Conservation (phyloP, 306 rosid genomes). For the Quercus wislizeni region DNA sequence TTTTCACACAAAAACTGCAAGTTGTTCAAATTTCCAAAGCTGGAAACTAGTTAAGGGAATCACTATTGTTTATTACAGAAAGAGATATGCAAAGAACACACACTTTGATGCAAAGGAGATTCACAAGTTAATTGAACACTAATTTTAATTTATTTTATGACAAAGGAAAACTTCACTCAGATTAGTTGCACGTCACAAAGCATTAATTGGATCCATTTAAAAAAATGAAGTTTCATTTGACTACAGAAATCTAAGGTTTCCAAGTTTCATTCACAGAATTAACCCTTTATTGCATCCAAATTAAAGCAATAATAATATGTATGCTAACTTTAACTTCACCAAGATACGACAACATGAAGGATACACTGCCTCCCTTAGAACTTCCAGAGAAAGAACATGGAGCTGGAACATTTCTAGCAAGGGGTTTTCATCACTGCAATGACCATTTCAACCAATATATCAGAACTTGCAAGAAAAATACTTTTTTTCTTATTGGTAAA, state of each 20-base stretch:
- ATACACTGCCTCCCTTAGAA: slow-evolving; percentile 96
- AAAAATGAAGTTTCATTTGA: background rate
- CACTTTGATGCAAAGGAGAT: slow-evolving; percentile 12
- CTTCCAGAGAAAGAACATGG: slow-evolving; percentile 83
- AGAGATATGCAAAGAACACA: background rate
- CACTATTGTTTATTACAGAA: slow-evolving; percentile 5
- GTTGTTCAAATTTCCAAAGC: slow-evolving; percentile 75
- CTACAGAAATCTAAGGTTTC: background rate
- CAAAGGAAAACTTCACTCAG: no score
- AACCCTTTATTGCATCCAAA: slow-evolving; percentile 9
- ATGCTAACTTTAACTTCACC: slow-evolving; percentile 17
- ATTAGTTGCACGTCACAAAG: no score
- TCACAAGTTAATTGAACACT: slow-evolving; percentile 14
- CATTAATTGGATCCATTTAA: background rate
- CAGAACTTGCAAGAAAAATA: slow-evolving; percentile 19
- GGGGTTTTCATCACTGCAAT: slow-evolving; percentile 66
- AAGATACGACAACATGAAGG: slow-evolving; percentile 47
- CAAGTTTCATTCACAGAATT: slow-evolving; percentile 1
- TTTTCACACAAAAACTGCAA: slow-evolving; percentile 90
- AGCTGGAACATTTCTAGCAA: slow-evolving; percentile 60
- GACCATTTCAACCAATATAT: slow-evolving; percentile 24
- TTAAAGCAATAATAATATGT: slow-evolving; percentile 8
- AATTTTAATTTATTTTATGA: background rate
- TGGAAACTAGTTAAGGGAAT: slow-evolving; percentile 56
- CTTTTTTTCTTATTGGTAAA: background rate